phyloP scores from a whole-genome alignment of 164 flowering plant species.

The Dillenia turbinata region DNA sequence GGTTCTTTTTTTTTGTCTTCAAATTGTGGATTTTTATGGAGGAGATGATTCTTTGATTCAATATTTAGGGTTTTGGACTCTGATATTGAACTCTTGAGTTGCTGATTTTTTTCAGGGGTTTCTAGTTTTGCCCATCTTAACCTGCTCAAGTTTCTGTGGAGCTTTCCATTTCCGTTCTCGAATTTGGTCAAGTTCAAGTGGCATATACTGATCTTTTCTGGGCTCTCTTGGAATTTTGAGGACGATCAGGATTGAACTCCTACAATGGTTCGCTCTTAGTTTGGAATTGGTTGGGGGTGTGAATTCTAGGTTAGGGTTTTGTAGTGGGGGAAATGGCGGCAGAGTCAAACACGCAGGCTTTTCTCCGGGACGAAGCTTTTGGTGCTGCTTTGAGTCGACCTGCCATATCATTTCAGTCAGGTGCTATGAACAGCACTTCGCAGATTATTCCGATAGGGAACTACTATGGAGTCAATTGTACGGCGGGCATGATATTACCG shows the following conservation, averaged over 20 bases:
- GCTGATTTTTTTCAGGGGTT: not conserved
- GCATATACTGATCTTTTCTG: not conserved
- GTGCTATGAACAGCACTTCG: constrained; percentile 33
- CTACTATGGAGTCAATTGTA: constrained; percentile 24
- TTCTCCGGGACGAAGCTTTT: constrained; percentile 32
- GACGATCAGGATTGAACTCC: too few species aligned
- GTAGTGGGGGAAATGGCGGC: constrained; percentile 39
- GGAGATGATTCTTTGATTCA: not conserved
- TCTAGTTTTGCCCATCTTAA: too few species aligned
- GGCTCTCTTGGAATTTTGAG: not conserved
- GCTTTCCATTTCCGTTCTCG: not conserved
- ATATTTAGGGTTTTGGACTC: constrained; percentile 1
- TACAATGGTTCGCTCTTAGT: not conserved
- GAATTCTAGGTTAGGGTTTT: constrained; percentile 3
- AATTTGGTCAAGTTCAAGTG: not conserved
- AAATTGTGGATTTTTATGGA: not conserved
- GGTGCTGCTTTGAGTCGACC: constrained; percentile 41
- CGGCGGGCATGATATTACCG: constrained; percentile 29
- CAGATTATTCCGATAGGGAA: constrained; percentile 40
- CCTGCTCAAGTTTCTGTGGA: not conserved
- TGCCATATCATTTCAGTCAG: constrained; percentile 50
- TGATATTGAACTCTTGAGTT: not conserved
- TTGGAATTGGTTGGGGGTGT: not conserved
- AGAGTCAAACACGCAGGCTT: constrained; percentile 45
- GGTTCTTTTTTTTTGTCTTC: not conserved